Conservation (phyloP, 192 early-diverging fungal genomes). For the Rhizophagus sp. region DNA sequence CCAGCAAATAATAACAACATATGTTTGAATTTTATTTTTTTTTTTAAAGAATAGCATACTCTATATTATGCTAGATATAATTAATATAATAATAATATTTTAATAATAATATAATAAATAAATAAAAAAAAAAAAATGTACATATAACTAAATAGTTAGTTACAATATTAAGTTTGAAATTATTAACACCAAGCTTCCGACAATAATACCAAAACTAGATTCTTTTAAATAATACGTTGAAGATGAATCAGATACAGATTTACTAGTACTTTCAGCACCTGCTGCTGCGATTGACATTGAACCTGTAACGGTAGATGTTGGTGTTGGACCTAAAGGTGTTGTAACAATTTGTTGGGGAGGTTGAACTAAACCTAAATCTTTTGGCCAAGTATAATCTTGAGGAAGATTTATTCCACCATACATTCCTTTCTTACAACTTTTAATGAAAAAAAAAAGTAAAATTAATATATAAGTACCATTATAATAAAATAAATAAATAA, state of each 20-base stretch:
- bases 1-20: too few relatives aligned
- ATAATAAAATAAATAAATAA: too few relatives aligned
- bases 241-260: not conserved
- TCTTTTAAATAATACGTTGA: not conserved
- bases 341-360: not conserved
- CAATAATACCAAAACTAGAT: not conserved
- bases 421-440: not conserved
- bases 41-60: too few relatives aligned
- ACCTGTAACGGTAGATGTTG: not conserved
- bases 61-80: too few relatives aligned
- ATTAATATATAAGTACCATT: too few relatives aligned
- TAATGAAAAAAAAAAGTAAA: not conserved
- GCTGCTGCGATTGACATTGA: not conserved
- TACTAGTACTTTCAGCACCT: not conserved
- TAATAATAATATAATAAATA: too few relatives aligned
- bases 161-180: not conserved
- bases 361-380: not conserved
- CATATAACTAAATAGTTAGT: too few relatives aligned
- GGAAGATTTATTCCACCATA: not conserved
- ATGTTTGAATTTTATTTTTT: too few relatives aligned
- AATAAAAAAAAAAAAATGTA: too few relatives aligned
- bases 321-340: not conserved
- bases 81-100: too few relatives aligned
- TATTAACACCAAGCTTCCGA: not conserved
- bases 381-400: not conserved